These are phyloP conservation scores for Posidonia australis DNA, from an alignment of 106 monocot species.

Conservation along the genomic window DNA sequence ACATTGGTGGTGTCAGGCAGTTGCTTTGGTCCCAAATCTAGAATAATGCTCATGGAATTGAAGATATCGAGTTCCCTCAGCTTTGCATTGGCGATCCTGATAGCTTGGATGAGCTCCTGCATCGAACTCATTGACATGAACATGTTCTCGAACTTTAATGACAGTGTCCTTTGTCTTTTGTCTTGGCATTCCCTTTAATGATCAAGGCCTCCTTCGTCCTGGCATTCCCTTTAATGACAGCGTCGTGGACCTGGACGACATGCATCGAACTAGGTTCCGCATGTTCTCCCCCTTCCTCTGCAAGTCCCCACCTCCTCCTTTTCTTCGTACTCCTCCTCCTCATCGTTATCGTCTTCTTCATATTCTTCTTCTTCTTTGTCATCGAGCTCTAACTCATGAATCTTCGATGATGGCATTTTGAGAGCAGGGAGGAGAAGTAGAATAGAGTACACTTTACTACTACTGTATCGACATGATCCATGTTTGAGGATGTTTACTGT, in stretches of 20 bases:
- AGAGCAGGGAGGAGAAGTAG: neutral
- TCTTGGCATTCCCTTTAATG: no score
- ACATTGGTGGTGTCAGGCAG: constrained; percentile 25
- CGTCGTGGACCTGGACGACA: constrained; percentile 24
- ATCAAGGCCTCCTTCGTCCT: constrained; percentile 15
- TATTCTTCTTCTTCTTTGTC: neutral
- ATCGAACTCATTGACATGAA: constrained; percentile 12
- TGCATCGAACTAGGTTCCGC: constrained; percentile 7
- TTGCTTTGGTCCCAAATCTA: constrained; percentile 19
- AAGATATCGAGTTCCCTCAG: constrained; percentile 21
- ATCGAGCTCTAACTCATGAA: neutral
- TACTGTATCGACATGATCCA: no score
- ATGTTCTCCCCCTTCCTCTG: constrained; percentile 6
- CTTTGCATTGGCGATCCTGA: constrained; percentile 11
- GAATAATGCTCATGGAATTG: constrained; percentile 12
- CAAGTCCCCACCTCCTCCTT: constrained; percentile 1
- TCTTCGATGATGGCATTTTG: constrained; percentile 1
- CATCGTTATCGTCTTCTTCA: neutral
- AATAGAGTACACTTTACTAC: neutral
- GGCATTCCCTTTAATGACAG: constrained; percentile 14
- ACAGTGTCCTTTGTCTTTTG: constrained; percentile 23
- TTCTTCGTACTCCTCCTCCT: constrained; percentile 6
- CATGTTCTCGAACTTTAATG: constrained; percentile 1
- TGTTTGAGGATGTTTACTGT: no score
- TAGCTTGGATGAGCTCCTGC: constrained; percentile 24